phyloP scores from a whole-genome alignment of 805 yeast species.

The Candida wancherniae region DNA sequence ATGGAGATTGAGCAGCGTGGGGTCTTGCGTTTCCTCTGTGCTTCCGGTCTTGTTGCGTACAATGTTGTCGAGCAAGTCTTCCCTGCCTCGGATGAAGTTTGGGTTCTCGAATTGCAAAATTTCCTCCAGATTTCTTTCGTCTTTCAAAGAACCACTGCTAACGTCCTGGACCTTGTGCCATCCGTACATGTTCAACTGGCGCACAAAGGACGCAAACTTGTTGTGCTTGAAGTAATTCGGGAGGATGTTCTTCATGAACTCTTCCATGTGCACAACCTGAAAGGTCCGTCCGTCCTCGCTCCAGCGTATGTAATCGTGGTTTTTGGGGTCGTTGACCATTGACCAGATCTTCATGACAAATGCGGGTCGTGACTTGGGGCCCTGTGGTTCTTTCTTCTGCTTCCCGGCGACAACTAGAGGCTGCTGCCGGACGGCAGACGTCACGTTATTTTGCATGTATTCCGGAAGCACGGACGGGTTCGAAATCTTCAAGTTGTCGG shows the following conservation, averaged over 20 bases:
- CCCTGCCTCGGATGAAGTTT: constrained; percentile 68
- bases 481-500: constrained; percentile 6
- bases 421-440: constrained; percentile 8
- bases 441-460: constrained; percentile 9
- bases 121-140: constrained; percentile 59
- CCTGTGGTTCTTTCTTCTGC: constrained; percentile 28
- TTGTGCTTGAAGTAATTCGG: constrained; percentile 95
- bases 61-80: constrained; percentile 80
- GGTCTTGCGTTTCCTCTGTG: constrained; percentile 20
- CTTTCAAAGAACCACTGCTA: constrained; percentile 59
- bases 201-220: constrained; percentile 91
- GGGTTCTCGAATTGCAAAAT: constrained; percentile 87
- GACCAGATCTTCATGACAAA: constrained; percentile 93
- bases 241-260: constrained; percentile 73
- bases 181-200: constrained; percentile 97
- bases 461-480: constrained; percentile 10
- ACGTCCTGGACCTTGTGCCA: constrained; percentile 98
- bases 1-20: constrained; percentile 40
- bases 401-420: constrained; percentile 14
- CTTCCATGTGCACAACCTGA: constrained; percentile 78
- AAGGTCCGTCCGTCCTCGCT: constrained; percentile 79
- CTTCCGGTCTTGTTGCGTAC: constrained; percentile 59
- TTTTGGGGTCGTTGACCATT: constrained; percentile 82
- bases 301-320: constrained; percentile 77
- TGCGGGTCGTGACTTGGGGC: constrained; percentile 69